Percentiles rank a stretch among this genome's conserved stretches.
Conservation (phyloP, 345 rosid species). For the Populus nigra region DNA sequence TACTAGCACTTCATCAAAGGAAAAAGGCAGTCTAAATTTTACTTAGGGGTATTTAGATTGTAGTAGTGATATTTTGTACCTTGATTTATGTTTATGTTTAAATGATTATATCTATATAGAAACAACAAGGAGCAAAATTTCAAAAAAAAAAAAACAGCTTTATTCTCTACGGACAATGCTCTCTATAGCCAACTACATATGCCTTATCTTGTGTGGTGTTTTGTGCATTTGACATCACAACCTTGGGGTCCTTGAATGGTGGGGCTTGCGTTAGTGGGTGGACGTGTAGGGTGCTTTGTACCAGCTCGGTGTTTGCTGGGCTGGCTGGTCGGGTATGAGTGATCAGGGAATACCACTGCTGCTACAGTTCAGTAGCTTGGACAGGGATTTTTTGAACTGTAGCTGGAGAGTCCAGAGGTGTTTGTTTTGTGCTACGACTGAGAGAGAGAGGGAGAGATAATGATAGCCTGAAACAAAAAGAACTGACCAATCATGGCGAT, state of each 20-base stretch:
- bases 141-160: slow-evolving; percentile 24
- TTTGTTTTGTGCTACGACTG: neutral
- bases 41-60: neutral
- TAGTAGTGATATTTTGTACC: slow-evolving; percentile 17
- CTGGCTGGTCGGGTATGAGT: neutral
- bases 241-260: neutral
- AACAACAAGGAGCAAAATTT: slow-evolving; percentile 24
- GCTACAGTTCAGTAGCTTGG: slow-evolving; percentile 21
- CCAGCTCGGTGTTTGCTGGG: slow-evolving; percentile 2
- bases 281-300: neutral
- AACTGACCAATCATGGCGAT: neutral
- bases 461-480: neutral
- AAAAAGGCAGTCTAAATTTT: neutral
- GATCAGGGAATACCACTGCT: neutral
- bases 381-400: slow-evolving; percentile 16
- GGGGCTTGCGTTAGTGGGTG: neutral
- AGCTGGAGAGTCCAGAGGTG: slow-evolving; percentile 8
- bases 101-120: neutral
- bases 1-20: neutral
- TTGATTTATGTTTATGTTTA: slow-evolving; percentile 16
- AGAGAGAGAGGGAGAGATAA: neutral
- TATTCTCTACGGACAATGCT: slow-evolving; percentile 12
- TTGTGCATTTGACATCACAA: slow-evolving; percentile 7
- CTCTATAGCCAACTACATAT: neutral
- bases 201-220: slow-evolving; percentile 1